These are phyloP conservation scores for Pseudoperonospora humuli DNA, from an alignment of 352 stramenopile genomes.

Conservation along the genomic window DNA sequence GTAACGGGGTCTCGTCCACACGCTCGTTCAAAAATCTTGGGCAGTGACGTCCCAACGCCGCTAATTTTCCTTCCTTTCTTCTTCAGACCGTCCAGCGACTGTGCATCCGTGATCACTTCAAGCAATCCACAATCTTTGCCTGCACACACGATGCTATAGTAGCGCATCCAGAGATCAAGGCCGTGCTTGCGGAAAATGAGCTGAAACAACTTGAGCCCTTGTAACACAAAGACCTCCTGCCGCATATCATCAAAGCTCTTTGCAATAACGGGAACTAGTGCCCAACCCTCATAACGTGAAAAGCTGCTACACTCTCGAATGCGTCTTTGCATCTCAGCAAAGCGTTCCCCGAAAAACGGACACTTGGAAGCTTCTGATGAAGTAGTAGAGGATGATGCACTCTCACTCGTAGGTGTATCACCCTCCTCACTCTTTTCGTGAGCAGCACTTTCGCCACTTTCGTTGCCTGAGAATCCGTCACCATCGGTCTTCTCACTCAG, in stretches of 20 bases:
- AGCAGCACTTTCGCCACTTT: slow-evolving; percentile 20
- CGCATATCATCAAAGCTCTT: slow-evolving; percentile 97
- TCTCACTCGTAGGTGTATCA: slow-evolving; percentile 12
- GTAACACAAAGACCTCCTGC: slow-evolving; percentile 94
- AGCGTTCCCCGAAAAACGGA: slow-evolving; percentile 74
- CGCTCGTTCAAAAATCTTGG: slow-evolving; percentile 44
- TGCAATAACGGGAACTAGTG: slow-evolving; percentile 89
- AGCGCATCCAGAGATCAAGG: slow-evolving; percentile 86
- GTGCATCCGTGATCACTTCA: slow-evolving; percentile 91
- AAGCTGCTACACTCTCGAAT: slow-evolving; percentile 69
- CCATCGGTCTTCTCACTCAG: slow-evolving; percentile 11
- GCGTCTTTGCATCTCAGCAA: slow-evolving; percentile 83
- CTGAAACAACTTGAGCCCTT: slow-evolving; percentile 90
- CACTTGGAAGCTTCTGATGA: slow-evolving; percentile 22
- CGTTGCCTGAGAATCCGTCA: slow-evolving; percentile 9
- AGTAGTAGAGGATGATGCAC: slow-evolving; percentile 6
- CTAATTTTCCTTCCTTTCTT: slow-evolving; percentile 63
- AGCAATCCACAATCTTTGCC: slow-evolving; percentile 89
- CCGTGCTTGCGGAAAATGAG: slow-evolving; percentile 90
- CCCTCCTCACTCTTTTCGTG: slow-evolving; percentile 11
- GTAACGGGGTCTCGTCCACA: slow-evolving; percentile 38
- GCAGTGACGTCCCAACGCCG: slow-evolving; percentile 22
- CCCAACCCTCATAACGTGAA: slow-evolving; percentile 66
- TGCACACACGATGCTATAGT: slow-evolving; percentile 93
- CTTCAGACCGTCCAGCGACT: slow-evolving; percentile 94